Conservation (phyloP, 352 stramenopile species). For the Pythium myriotylum region DNA sequence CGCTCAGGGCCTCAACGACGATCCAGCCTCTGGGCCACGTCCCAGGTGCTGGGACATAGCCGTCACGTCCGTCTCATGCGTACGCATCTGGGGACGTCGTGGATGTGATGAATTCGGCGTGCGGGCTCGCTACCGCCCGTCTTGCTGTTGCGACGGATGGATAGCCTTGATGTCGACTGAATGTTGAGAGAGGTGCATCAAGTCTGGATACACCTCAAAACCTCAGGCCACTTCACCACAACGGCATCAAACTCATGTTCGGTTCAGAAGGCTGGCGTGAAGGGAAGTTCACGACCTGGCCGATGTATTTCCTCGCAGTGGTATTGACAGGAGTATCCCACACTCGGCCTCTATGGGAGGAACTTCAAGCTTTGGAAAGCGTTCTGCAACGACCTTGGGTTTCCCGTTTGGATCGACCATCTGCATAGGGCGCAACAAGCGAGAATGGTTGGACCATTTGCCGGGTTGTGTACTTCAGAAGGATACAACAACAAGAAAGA, state of each 20-base stretch:
- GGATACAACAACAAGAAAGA: constrained; percentile 26
- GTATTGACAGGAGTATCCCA: constrained; percentile 3
- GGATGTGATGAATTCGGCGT: too few relatives aligned
- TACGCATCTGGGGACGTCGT: too few relatives aligned
- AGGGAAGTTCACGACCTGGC: constrained; percentile 21
- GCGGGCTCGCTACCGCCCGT: too few relatives aligned
- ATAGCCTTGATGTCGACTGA: too few relatives aligned
- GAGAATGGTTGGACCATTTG: constrained; percentile 25
- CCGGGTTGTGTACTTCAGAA: constrained; percentile 18
- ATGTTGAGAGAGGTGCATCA: too few relatives aligned
- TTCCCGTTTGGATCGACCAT: constrained; percentile 30
- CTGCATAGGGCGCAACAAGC: constrained; percentile 24
- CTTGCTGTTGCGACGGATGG: too few relatives aligned
- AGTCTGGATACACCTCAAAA: too few relatives aligned
- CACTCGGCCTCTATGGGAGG: not conserved
- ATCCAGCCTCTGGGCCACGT: too few relatives aligned
- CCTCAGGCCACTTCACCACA: too few relatives aligned
- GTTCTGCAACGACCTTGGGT: constrained; percentile 19
- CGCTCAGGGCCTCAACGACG: too few relatives aligned
- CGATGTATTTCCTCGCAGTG: constrained; percentile 7
- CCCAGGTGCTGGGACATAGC: too few relatives aligned
- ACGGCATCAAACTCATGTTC: constrained; percentile 16
- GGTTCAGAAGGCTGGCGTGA: constrained; percentile 14
- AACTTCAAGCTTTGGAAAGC: constrained; percentile 16
- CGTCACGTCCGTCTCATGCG: too few relatives aligned